These are phyloP conservation scores for Gypsophila paniculata DNA, from an alignment of 179 eudicot genomes.

Conservation along the genomic window DNA sequence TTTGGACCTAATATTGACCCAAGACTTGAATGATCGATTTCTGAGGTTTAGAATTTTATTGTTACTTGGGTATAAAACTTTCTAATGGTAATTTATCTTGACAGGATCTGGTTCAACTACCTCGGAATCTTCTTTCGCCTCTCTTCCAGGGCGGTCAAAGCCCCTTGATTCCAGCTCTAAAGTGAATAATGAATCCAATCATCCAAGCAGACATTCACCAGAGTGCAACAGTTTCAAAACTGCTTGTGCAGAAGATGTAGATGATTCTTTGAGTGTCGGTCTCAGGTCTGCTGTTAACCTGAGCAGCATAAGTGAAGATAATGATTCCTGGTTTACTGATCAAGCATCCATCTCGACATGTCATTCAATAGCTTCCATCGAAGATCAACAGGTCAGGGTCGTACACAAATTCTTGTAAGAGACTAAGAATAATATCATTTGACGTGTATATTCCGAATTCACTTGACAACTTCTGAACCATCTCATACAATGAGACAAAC, in stretches of 20 bases:
- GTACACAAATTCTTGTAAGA: background rate
- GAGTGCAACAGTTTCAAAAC: conserved; percentile 28
- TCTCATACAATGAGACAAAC: background rate
- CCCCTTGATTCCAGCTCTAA: conserved; percentile 44
- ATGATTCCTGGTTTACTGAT: conserved; percentile 32
- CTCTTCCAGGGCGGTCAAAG: conserved; percentile 44
- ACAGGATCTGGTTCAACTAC: conserved; percentile 41
- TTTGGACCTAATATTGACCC: too few species aligned
- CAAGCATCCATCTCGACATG: conserved; percentile 38
- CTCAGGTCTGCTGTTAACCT: conserved; percentile 20
- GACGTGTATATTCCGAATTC: background rate
- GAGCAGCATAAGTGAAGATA: conserved; percentile 29
- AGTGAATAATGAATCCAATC: conserved; percentile 37
- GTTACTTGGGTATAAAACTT: too few species aligned
- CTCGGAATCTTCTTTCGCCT: conserved; percentile 38
- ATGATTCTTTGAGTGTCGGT: conserved; percentile 32
- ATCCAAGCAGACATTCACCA: conserved; percentile 33
- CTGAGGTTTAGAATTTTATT: too few species aligned
- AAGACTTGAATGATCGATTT: too few species aligned
- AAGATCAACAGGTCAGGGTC: conserved; percentile 34
- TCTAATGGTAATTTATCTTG: conserved; percentile 18
- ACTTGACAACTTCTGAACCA: background rate
- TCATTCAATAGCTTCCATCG: conserved; percentile 27
- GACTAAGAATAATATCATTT: background rate
- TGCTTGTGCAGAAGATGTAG: conserved; percentile 26